A percentile compares a stretch with the other conserved stretches of the same genome.
Conservation (phyloP, 768 basidiomycete genomes). For the Leccinum imitatum region DNA sequence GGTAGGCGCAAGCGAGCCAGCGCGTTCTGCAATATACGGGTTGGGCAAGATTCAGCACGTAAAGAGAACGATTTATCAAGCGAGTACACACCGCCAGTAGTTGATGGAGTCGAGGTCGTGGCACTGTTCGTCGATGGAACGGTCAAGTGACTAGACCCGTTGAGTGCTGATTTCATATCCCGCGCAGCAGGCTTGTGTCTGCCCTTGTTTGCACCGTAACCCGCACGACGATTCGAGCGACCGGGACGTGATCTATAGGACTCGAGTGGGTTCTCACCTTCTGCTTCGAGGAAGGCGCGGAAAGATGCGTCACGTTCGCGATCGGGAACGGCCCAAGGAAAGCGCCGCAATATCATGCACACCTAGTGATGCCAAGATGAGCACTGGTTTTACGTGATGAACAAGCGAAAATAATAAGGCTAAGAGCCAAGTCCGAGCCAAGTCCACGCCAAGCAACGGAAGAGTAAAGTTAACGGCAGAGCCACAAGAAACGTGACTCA, state of each 20-base stretch:
- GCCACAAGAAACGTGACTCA: slow-evolving; percentile 36
- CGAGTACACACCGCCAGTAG: slow-evolving; percentile 25
- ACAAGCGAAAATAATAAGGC: slow-evolving; percentile 7
- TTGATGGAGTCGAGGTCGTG: slow-evolving; percentile 2
- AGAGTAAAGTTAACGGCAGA: background rate
- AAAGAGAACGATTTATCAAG: background rate
- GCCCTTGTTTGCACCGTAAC: slow-evolving; percentile 9
- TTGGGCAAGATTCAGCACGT: slow-evolving; percentile 14
- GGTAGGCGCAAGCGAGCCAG: slow-evolving; percentile 15
- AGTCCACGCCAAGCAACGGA: background rate
- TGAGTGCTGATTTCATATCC: slow-evolving; percentile 1
- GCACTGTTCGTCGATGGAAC: slow-evolving; percentile 5
- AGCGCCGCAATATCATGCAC: slow-evolving; percentile 95
- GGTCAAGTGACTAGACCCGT: slow-evolving; percentile 3
- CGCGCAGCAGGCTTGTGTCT: background rate
- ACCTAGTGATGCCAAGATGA: slow-evolving; percentile 23
- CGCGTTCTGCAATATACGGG: slow-evolving; percentile 15
- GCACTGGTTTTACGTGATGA: slow-evolving; percentile 7
- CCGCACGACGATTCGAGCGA: slow-evolving; percentile 8
- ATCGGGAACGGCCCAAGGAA: slow-evolving; percentile 99
- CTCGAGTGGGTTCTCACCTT: slow-evolving; percentile 70
- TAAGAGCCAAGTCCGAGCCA: background rate
- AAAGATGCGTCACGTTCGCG: slow-evolving; percentile 90
- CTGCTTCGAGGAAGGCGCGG: slow-evolving; percentile 87
- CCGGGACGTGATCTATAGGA: slow-evolving; percentile 23